phyloP scores from a whole-genome alignment of 345 rosid genomes.

The Euclidium syriacum region DNA sequence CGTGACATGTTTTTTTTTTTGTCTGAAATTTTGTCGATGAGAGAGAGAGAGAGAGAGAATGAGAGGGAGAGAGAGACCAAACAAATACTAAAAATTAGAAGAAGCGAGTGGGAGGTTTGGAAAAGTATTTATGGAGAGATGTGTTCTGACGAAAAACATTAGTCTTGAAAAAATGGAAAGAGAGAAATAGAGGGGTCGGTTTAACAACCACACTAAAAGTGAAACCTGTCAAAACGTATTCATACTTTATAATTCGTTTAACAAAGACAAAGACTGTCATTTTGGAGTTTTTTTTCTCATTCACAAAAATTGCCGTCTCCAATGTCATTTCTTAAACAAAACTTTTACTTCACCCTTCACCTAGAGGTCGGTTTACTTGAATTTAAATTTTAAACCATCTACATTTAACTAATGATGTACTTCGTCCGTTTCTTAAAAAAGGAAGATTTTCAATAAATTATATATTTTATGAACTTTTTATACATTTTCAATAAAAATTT shows the following conservation, averaged over 20 bases:
- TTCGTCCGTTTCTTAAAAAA: too few species aligned
- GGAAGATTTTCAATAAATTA: too few species aligned
- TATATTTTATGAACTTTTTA: too few species aligned
- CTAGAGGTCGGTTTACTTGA: too few species aligned
- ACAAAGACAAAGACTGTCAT: too few species aligned
- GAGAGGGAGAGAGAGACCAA: constrained; percentile 25
- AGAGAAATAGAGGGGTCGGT: constrained; percentile 10
- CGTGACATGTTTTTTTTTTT: constrained; percentile 45
- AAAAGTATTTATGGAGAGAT: constrained; percentile 38
- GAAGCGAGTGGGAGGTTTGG: constrained; percentile 22
- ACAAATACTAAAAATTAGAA: constrained; percentile 2
- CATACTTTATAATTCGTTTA: neutral
- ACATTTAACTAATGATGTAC: too few species aligned
- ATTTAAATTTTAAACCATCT: too few species aligned
- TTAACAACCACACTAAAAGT: constrained; percentile 17
- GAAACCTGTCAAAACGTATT: neutral
- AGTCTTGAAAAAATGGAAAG: constrained; percentile 5
- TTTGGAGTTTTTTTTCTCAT: too few species aligned
- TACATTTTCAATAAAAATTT: too few species aligned
- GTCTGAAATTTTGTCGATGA: constrained; percentile 5
- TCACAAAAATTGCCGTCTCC: too few species aligned
- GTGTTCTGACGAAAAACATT: neutral
- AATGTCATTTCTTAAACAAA: too few species aligned
- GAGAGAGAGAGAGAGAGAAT: neutral
- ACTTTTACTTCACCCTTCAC: too few species aligned